These are phyloP conservation scores for Iris pallida DNA, from an alignment of 116 monocot genomes.

Conservation along the genomic window DNA sequence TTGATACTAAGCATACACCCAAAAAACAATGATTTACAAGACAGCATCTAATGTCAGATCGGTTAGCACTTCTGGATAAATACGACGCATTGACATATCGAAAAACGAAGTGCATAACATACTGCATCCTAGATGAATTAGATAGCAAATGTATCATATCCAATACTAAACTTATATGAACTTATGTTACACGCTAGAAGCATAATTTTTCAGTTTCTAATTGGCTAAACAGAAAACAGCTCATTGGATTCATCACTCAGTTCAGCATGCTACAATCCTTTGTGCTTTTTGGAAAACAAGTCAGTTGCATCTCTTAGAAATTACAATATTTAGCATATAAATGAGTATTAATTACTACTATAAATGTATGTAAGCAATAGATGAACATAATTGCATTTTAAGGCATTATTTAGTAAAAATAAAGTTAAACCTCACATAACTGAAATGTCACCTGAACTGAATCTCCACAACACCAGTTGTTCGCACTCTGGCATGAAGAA, in stretches of 20 bases:
- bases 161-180: not conserved
- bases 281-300: not conserved
- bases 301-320: not conserved
- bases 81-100: no score
- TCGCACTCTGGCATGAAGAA: conserved; percentile 94
- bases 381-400: no score
- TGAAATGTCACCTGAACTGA: conserved; percentile 71
- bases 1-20: not conserved
- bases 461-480: conserved; percentile 93
- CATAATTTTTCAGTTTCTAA: no score
- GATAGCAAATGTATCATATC: not conserved
- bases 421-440: not conserved
- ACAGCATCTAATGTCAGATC: not conserved
- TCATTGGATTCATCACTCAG: no score
- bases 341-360: no score
- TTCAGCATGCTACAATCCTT: no score
- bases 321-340: no score
- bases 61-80: not conserved
- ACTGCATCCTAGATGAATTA: conserved; percentile 1
- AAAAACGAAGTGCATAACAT: not conserved
- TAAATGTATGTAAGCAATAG: no score
- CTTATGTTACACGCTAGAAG: not conserved
- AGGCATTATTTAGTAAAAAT: not conserved
- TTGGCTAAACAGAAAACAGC: no score
- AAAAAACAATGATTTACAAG: not conserved